Conservation (phyloP, 495 filamentous ascomycete species). For the Neurospora sp. region DNA sequence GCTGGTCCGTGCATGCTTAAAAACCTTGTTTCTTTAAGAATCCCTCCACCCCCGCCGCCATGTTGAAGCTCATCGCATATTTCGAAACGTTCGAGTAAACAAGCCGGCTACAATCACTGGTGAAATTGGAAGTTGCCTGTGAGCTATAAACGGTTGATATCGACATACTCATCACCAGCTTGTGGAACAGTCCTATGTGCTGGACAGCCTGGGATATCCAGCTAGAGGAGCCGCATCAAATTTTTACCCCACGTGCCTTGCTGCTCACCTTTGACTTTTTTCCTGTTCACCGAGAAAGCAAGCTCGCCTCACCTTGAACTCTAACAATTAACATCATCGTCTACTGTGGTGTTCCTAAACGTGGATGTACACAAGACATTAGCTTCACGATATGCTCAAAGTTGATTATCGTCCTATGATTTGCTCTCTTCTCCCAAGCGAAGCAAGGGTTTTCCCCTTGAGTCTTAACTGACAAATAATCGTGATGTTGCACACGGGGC, state of each 20-base stretch:
- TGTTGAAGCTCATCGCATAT: neutral
- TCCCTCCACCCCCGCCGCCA: neutral
- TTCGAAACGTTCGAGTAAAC: neutral
- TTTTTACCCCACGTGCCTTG: constrained; percentile 20
- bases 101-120: neutral
- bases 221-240: constrained; percentile 1
- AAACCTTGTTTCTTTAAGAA: neutral
- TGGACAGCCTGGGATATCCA: neutral
- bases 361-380: neutral
- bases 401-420: neutral
- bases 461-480: neutral
- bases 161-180: too few relatives aligned
- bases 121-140: neutral
- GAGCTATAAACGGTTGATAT: neutral
- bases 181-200: neutral
- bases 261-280: constrained; percentile 6
- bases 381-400: neutral
- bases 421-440: neutral
- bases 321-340: neutral
- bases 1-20: neutral
- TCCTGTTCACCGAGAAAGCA: neutral
- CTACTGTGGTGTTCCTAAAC: neutral
- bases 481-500: neutral
- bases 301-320: neutral
- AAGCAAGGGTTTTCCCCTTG: too few relatives aligned